Percentiles rank a stretch among this genome's conserved stretches.
Conservation (phyloP, 345 rosid genomes). For the Populus deltoides region DNA sequence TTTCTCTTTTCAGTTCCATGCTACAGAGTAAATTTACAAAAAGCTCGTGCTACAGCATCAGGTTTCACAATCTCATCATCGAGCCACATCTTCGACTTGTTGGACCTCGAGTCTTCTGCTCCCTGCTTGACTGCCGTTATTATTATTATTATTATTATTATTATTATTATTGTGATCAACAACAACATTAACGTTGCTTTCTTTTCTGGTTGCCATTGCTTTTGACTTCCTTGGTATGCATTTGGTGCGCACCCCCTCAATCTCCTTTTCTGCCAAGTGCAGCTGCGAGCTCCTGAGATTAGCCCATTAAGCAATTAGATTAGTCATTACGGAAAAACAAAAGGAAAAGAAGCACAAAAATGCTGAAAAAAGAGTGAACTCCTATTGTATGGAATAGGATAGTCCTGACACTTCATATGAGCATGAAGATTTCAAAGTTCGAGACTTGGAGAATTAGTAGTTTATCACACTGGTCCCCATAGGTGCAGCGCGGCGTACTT, state of each 20-base stretch:
- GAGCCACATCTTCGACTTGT: not conserved
- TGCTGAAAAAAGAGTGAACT: not conserved
- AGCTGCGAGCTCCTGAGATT: slow-evolving; percentile 43
- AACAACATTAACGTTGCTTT: slow-evolving; percentile 1
- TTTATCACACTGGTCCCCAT: not conserved
- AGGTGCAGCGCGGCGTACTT: not conserved
- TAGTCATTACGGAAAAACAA: not conserved
- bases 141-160: not conserved
- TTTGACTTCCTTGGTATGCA: slow-evolving; percentile 50
- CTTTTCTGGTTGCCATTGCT: slow-evolving; percentile 33
- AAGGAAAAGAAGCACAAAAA: not conserved
- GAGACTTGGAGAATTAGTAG: not conserved
- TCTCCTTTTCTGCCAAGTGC: slow-evolving; percentile 36
- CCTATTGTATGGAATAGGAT: not conserved
- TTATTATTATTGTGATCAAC: not conserved
- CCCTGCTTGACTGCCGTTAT: not conserved
- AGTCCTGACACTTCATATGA: no score
- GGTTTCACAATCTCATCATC: not conserved
- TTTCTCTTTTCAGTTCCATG: not conserved
- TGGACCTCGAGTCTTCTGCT: slow-evolving; percentile 11
- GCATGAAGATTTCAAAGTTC: not conserved
- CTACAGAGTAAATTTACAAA: slow-evolving; percentile 1
- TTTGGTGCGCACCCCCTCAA: slow-evolving; percentile 35
- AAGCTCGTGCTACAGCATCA: not conserved
- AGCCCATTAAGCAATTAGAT: not conserved